Evolutionary conservation across 2,329 filamentous ascomycete genomes (phyloP), one percentile per base, ranked within the genome.

Genomic region (Capronia coronata): DNA sequence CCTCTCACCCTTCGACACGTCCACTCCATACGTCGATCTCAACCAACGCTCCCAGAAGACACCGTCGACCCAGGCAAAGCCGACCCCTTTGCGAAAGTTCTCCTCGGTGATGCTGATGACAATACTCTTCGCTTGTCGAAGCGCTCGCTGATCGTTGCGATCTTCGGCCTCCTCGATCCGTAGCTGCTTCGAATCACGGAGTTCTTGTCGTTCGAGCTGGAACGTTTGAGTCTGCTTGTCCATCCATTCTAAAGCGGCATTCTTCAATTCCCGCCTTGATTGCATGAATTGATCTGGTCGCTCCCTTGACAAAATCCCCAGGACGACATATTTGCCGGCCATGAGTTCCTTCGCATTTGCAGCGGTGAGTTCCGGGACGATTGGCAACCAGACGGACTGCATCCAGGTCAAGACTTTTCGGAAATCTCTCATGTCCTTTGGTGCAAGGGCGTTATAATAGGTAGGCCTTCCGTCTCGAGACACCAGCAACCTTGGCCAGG

Each of bases 11-110:
- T 93, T 83, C 54, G 74, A 75, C 25, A 93, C 83, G 61, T 94
- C 86, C 59, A 97, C 85, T 47, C 91, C 91, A 64, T 94, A 98
- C 0, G 91, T 96, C n/a, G 84, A 90, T 59, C 85, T 79, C 57
- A 98, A 81, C 93, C 93, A 98, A 55, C 91, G 80, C 68, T 97
- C 90, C 93, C 93, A 98, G 68, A 97, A 97, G 6, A 87, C 80
- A 43, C 90, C 89, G 65, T 98, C 93, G 10, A 97, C 88, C 93
- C 93, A 98, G 10, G 93, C 93, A 68, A 98, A 98, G 7, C 82
- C 80, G 35, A 97, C 89, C 65, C 94, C 86, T 67, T 91, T 94
- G 60, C 84, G 84, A 64, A 89, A 83, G 45, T 87, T 80, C 16
- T 62, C 60, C 64, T 86, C 85, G 61, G 91, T 85, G 80, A 96